Evolutionary conservation across 2,329 filamentous ascomycete species (phyloP).

Genomic region (Teratosphaeria destructans): DNA sequence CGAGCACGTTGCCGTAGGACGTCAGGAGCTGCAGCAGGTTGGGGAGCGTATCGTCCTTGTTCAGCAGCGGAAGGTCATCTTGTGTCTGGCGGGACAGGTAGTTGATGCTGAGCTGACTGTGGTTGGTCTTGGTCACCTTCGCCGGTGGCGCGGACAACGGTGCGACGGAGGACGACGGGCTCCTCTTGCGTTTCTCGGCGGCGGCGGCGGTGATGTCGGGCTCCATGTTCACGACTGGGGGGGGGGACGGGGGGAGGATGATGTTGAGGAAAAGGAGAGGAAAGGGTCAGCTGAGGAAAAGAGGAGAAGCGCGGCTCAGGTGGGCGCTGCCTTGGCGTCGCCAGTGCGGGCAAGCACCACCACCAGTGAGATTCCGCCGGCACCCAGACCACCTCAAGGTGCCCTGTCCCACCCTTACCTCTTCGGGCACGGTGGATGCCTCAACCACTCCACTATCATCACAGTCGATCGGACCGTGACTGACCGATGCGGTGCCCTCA

Average conservation of each 20-base stretch:
- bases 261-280: neutral
- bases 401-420: neutral
- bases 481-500: neutral
- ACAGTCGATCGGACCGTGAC: neutral
- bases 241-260: neutral
- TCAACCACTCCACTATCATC: neutral
- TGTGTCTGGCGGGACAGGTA: slow-evolving; percentile 54
- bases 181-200: slow-evolving; percentile 37
- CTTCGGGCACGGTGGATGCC: neutral
- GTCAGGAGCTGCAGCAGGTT: slow-evolving; percentile 62
- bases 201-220: slow-evolving; percentile 17
- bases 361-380: neutral
- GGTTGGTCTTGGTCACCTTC: slow-evolving; percentile 44
- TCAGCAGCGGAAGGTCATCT: slow-evolving; percentile 52
- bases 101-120: slow-evolving; percentile 56
- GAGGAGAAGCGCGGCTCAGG: slow-evolving; percentile 4
- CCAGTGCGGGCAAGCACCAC: neutral
- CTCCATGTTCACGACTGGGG: neutral
- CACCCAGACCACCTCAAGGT: neutral
- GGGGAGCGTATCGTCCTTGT: slow-evolving; percentile 58
- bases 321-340: slow-evolving; percentile 1
- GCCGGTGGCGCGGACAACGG: slow-evolving; percentile 26
- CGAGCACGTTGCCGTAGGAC: slow-evolving; percentile 76
- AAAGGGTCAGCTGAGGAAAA: neutral
- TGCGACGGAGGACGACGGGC: slow-evolving; percentile 19